Base-by-base conservation (phyloP, 768 basidiomycete species). In the Hygrophorus russula region DNA sequence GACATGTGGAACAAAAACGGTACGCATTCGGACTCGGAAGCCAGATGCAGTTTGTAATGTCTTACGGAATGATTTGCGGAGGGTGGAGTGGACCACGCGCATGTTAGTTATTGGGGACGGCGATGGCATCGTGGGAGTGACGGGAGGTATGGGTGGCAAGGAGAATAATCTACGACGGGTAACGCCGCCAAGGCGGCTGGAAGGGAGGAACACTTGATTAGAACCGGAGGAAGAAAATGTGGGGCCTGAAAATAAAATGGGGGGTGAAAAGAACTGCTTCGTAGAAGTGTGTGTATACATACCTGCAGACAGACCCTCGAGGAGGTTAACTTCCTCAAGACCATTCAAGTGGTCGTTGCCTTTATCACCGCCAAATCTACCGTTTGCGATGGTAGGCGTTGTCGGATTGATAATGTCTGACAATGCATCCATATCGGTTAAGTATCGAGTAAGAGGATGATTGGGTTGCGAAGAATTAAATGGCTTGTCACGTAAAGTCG, bases 1-100 rank as follows among this genome's bases (percentile, higher is more conserved):
- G 15, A 92, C 74, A 51, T 88, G 82, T 0, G 92, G 92, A 9
- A 93, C 80, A 50, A 92, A 89, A 4, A 91, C 83, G 0, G 90
- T 92, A n/a, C 90, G 75, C 92, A 94, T 94, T 28, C 90, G 79
- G 18, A 96, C 84, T 15, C 80, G 73, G 59, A 96, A 84, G 3
- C 89, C 91, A 19, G 86, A 84, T 3, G 82, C 78, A 0, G 86
- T 82, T 36, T 72, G 70, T 13, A 96, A 62, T 1, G 83, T 80
- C 53, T 84, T 82, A 19, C 91, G 74, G 59, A 79, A 92, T 1
- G 89, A 88, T 57, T 91, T 92, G 37, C 88, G 79, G 8, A 96
- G 65, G 0, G 87, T 86, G 0, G 83, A 74, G 27, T 68, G 75
- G 1, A 74, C 68, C 50, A 62, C 61, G 29, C 68, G 69, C n/a